phyloP scores from a whole-genome alignment of 305 asterid species.

The Ilex paraguariensis region DNA sequence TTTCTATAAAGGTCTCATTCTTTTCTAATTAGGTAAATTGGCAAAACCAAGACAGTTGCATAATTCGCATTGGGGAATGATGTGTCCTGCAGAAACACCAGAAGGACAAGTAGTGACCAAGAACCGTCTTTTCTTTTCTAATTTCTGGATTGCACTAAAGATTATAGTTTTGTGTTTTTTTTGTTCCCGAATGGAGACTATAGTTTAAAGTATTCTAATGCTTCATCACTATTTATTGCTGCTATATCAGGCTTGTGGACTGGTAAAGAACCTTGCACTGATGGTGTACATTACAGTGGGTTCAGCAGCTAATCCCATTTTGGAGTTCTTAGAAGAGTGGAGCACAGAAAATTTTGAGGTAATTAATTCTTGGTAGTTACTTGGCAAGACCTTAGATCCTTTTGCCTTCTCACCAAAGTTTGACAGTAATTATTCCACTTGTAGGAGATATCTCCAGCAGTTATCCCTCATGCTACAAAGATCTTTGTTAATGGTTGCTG shows the following conservation, averaged over 20 bases:
- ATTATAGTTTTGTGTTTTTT: too few relatives aligned
- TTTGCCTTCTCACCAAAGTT: background rate
- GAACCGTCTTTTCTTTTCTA: too few relatives aligned
- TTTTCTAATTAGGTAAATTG: slow-evolving; percentile 22
- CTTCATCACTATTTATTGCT: slow-evolving; percentile 2
- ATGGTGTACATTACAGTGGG: slow-evolving; percentile 35
- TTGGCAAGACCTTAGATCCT: background rate
- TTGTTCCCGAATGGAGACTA: background rate
- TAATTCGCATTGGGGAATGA: slow-evolving; percentile 39
- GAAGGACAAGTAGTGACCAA: slow-evolving; percentile 24
- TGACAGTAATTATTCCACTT: too few relatives aligned
- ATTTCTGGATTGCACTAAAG: too few relatives aligned
- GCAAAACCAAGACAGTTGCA: slow-evolving; percentile 34
- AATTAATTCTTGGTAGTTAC: slow-evolving; percentile 5
- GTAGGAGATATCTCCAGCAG: slow-evolving; percentile 32
- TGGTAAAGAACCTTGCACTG: slow-evolving; percentile 32
- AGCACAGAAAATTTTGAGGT: slow-evolving; percentile 34
- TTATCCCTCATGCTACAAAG: slow-evolving; percentile 31
- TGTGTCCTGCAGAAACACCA: slow-evolving; percentile 38
- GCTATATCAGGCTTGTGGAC: slow-evolving; percentile 30
- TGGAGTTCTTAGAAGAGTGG: slow-evolving; percentile 34
- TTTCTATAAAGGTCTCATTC: background rate
- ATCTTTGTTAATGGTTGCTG: slow-evolving; percentile 32
- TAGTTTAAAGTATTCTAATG: background rate
- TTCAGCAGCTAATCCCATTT: slow-evolving; percentile 29